Percentiles rank a stretch among this genome's conserved stretches.
Conservation (phyloP, 176 grass and related monocot genomes). For the Canna indica region DNA sequence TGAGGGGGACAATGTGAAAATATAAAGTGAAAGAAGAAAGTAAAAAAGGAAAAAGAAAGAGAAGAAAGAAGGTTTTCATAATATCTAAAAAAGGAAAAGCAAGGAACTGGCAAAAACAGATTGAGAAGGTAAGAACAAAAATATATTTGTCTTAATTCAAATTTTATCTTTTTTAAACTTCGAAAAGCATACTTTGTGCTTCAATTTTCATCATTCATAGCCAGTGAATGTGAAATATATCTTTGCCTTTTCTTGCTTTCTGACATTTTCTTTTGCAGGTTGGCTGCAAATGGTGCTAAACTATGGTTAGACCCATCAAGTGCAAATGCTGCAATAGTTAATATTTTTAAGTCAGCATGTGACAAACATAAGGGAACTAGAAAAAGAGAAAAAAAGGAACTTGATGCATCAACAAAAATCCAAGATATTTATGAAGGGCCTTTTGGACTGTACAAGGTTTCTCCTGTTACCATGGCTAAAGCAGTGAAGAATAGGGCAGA, state of each 20-base stretch:
- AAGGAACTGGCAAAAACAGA: no score
- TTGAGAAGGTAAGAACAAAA: no score
- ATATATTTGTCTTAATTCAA: no score
- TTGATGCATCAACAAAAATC: conserved; percentile 15
- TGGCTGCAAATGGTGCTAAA: conserved; percentile 62
- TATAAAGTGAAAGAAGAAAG: no score
- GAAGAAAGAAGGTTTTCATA: no score
- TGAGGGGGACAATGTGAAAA: no score
- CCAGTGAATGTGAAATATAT: no score
- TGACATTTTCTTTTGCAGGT: conserved; percentile 40
- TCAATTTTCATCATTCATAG: background rate
- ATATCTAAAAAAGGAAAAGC: no score
- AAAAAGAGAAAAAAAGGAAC: conserved; percentile 21
- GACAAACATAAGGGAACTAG: conserved; percentile 27
- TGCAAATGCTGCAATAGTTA: conserved; percentile 84
- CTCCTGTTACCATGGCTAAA: conserved; percentile 67
- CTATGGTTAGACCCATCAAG: conserved; percentile 86
- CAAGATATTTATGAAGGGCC: conserved; percentile 18
- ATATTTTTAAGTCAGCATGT: conserved; percentile 54
- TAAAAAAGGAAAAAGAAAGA: no score
- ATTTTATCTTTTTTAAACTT: no score
- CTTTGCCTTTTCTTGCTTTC: conserved; percentile 8
- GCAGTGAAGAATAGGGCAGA: conserved; percentile 86
- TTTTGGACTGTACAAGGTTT: conserved; percentile 52
- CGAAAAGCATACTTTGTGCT: no score